Percentiles rank a stretch among this genome's conserved stretches.
Evolutionary conservation across 2,329 filamentous ascomycete genomes (phyloP).

Genomic region (Fusarium virguliforme): DNA sequence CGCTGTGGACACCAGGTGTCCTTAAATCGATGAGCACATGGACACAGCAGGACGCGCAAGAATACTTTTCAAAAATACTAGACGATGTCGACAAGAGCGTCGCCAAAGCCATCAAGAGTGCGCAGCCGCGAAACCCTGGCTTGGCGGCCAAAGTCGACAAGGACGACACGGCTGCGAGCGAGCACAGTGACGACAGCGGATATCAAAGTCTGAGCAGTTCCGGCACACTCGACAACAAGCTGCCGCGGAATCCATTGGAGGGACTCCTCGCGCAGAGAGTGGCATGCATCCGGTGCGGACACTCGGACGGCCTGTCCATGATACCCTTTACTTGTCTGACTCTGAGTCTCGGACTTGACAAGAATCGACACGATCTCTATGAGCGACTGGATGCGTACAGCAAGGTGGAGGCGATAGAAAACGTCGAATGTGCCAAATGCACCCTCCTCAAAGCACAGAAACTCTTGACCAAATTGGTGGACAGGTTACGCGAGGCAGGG

Average conservation of each 20-base stretch:
- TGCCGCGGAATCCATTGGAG: conserved; percentile 83
- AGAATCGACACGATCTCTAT: conserved; percentile 77
- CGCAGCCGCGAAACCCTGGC: conserved; percentile 53
- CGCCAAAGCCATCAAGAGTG: conserved; percentile 61
- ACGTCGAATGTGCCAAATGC: conserved; percentile 93
- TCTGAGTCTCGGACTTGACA: conserved; percentile 79
- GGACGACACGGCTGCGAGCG: conserved; percentile 63
- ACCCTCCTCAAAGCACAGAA: conserved; percentile 76
- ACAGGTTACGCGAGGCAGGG: conserved; percentile 56
- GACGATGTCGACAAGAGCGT: conserved; percentile 88
- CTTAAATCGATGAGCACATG: conserved; percentile 95
- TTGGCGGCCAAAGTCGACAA: conserved; percentile 59
- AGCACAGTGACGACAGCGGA: conserved; percentile 71
- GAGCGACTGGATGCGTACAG: conserved; percentile 90
- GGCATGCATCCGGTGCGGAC: conserved; percentile 87
- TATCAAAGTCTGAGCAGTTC: conserved; percentile 66
- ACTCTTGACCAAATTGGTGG: conserved; percentile 65
- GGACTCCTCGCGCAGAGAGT: conserved; percentile 91
- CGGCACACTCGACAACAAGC: conserved; percentile 57
- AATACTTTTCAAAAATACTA: conserved; percentile 93
- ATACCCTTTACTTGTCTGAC: conserved; percentile 96
- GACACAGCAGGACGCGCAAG: conserved; percentile 97
- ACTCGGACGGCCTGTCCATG: conserved; percentile 89
- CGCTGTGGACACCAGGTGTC: conserved; percentile 85
- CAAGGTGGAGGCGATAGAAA: conserved; percentile 86